phyloP scores from a whole-genome alignment of 305 asterid genomes.

The Solanum hybrid region DNA sequence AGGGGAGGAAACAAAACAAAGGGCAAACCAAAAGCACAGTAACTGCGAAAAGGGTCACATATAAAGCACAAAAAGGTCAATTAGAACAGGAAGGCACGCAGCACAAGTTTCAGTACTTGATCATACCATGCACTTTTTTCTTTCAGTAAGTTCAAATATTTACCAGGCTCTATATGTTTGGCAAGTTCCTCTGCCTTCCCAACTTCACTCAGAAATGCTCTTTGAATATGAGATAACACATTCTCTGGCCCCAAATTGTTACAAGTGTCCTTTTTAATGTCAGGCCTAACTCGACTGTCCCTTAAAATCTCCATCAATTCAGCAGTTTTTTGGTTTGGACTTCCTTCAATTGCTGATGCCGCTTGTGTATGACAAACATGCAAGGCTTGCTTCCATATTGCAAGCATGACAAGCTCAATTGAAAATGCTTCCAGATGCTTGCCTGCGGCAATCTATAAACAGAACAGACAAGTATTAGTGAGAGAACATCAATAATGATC shows the following conservation, averaged over 20 bases:
- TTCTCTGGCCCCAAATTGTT: conserved; percentile 25
- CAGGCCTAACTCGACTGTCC: conserved; percentile 12
- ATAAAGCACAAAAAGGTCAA: neutral
- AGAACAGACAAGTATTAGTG: neutral
- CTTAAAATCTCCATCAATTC: conserved; percentile 20
- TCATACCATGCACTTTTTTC: neutral
- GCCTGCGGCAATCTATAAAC: conserved; percentile 39
- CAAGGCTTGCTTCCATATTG: conserved; percentile 87
- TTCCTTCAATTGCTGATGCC: conserved; percentile 48
- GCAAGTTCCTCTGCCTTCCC: conserved; percentile 75
- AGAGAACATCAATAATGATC: neutral
- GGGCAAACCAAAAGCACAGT: neutral
- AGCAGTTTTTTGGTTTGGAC: conserved; percentile 29
- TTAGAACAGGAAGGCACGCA: neutral
- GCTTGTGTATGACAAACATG: conserved; percentile 61
- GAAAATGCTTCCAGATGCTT: conserved; percentile 74
- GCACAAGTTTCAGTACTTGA: neutral
- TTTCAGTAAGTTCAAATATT: neutral
- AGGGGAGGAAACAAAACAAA: neutral
- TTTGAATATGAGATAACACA: conserved; percentile 46
- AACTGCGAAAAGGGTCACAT: neutral
- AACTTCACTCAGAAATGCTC: conserved; percentile 68
- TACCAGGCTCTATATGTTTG: conserved; percentile 68
- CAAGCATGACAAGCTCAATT: conserved; percentile 74
- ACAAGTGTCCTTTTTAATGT: conserved; percentile 27